Conservation (phyloP, 768 basidiomycete species). For the Phylloporus sp. region DNA sequence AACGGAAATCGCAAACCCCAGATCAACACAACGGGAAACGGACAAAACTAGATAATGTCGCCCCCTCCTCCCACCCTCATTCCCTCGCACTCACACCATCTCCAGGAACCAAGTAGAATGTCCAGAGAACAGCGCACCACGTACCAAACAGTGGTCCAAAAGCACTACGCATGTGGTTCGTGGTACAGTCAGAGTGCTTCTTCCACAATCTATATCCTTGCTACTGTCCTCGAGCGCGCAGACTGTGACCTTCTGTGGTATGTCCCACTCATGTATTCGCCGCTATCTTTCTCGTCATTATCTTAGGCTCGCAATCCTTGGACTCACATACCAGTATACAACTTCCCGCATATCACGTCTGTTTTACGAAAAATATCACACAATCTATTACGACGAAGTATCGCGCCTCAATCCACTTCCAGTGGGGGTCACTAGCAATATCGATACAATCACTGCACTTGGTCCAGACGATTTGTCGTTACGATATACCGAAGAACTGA, state of each 20-base stretch:
- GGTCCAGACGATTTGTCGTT: constrained; percentile 83
- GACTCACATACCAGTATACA: constrained; percentile 89
- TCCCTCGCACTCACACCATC: constrained; percentile 1
- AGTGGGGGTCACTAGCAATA: constrained; percentile 32
- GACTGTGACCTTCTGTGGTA: constrained; percentile 95
- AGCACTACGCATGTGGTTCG: constrained; percentile 81
- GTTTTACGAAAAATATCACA: constrained; percentile 76
- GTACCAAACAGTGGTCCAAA: constrained; percentile 63
- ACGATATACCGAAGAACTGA: constrained; percentile 79
- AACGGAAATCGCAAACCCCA: constrained; percentile 44
- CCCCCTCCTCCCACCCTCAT: not conserved
- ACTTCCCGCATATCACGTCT: constrained; percentile 84
- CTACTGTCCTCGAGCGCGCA: constrained; percentile 83
- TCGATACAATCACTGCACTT: constrained; percentile 45
- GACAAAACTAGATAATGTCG: constrained; percentile 49
- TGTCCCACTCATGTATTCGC: constrained; percentile 9
- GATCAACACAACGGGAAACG: constrained; percentile 49
- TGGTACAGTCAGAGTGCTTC: constrained; percentile 88
- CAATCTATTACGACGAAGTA: constrained; percentile 86
- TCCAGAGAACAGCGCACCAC: constrained; percentile 63
- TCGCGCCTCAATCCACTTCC: constrained; percentile 76
- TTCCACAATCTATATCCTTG: constrained; percentile 83
- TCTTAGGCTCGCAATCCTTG: constrained; percentile 83
- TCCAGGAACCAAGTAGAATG: constrained; percentile 50
- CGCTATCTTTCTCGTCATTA: constrained; percentile 5